Evolutionary conservation across 2,329 filamentous ascomycete species (phyloP).

Genomic region (Diaporthe aspalathi): DNA sequence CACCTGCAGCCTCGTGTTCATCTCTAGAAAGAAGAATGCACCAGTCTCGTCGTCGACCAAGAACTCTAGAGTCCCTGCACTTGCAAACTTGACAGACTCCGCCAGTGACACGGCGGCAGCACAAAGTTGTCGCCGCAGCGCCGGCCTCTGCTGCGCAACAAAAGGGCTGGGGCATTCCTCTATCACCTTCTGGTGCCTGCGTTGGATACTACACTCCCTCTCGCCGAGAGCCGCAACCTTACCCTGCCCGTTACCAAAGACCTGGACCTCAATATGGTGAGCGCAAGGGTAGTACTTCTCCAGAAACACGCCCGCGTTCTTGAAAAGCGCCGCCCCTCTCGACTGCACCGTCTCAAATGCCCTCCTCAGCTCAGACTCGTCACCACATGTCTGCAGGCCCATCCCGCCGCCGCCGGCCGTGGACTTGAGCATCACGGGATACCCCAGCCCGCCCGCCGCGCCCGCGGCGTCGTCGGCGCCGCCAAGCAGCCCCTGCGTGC

Average conservation of each 20-base stretch:
- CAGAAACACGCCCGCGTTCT: constrained; percentile 71
- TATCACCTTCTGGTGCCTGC: constrained; percentile 77
- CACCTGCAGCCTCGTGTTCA: constrained; percentile 75
- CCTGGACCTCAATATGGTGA: constrained; percentile 76
- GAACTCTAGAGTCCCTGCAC: constrained; percentile 55
- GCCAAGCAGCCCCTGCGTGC: constrained; percentile 41
- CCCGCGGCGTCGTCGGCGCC: constrained; percentile 63
- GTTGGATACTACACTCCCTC: constrained; percentile 75
- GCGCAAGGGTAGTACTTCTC: constrained; percentile 71
- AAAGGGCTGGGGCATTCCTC: constrained; percentile 77
- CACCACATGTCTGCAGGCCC: constrained; percentile 67
- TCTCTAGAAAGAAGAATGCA: constrained; percentile 68
- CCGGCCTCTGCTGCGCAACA: constrained; percentile 47
- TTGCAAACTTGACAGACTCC: constrained; percentile 58
- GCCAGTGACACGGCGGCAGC: constrained; percentile 52
- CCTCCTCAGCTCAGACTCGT: constrained; percentile 61
- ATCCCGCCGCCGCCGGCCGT: constrained; percentile 74
- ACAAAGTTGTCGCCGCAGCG: constrained; percentile 19
- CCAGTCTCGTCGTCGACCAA: constrained; percentile 72
- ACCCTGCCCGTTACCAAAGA: constrained; percentile 72
- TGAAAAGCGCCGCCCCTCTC: constrained; percentile 68
- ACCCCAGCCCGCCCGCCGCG: constrained; percentile 46
- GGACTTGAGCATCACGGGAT: constrained; percentile 63
- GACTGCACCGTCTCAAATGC: constrained; percentile 67
- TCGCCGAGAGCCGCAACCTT: constrained; percentile 71